phyloP scores from a whole-genome alignment of 2,329 filamentous ascomycete genomes.

The Tetracladium maxilliforme region DNA sequence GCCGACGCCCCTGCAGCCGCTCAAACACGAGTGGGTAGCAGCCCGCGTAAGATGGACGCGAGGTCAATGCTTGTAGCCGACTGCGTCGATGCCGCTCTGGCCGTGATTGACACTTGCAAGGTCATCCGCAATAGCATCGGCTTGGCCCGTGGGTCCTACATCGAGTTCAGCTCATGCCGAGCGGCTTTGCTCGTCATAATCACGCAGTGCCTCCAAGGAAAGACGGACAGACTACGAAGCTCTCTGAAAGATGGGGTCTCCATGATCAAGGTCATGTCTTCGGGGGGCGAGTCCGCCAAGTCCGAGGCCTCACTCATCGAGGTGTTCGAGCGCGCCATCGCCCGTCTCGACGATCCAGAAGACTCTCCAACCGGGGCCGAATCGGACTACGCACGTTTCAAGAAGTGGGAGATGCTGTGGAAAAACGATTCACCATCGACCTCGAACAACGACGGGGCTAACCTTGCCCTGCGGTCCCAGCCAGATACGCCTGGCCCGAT shows the following conservation, averaged over 20 bases:
- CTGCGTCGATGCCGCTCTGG: no score
- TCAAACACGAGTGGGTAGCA: no score
- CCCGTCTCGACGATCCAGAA: conserved; percentile 1
- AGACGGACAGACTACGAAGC: conserved; percentile 9
- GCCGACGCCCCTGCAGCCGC: no score
- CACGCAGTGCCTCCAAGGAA: conserved; percentile 14
- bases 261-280: conserved; percentile 16
- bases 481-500: no score
- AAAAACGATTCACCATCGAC: no score
- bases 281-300: conserved; percentile 13
- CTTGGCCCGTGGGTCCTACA: conserved; percentile 16
- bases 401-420: no score
- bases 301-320: conserved; percentile 16
- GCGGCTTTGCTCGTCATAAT: conserved; percentile 17
- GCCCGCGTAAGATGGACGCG: no score
- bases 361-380: no score
- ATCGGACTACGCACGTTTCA: no score
- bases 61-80: no score
- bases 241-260: conserved; percentile 11
- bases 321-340: conserved; percentile 11
- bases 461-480: no score
- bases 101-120: conserved; percentile 12
- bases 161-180: conserved; percentile 19
- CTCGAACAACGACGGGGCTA: no score
- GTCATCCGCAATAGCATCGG: conserved; percentile 10